phyloP scores from a whole-genome alignment of 176 grass and related monocot genomes.

The Zea luxurians region DNA sequence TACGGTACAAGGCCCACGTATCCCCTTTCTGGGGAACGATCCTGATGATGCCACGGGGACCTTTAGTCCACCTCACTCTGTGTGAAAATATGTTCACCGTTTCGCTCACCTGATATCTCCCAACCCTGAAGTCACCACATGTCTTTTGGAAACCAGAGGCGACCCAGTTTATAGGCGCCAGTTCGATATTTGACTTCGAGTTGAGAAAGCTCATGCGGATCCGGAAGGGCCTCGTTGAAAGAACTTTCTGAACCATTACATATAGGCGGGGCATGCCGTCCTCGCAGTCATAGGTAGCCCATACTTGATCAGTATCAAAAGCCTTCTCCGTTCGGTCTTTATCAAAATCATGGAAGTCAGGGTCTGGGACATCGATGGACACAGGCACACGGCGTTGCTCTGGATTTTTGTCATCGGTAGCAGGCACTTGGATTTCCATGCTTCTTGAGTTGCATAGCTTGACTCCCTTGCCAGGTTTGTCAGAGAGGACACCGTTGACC shows the following conservation, averaged over 20 bases:
- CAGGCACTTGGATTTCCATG: slow-evolving; percentile 31
- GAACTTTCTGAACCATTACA: slow-evolving; percentile 88
- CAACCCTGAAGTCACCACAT: slow-evolving; percentile 84
- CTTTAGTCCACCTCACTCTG: slow-evolving; percentile 89
- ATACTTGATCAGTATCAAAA: slow-evolving; percentile 87
- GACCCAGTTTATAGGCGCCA: slow-evolving; percentile 78
- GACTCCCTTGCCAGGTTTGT: slow-evolving; percentile 39
- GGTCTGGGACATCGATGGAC: slow-evolving; percentile 91
- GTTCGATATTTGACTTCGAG: slow-evolving; percentile 74
- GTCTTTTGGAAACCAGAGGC: slow-evolving; percentile 82
- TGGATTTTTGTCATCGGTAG: slow-evolving; percentile 39
- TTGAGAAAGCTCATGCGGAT: slow-evolving; percentile 84
- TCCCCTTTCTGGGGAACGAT: slow-evolving; percentile 91
- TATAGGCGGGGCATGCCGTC: slow-evolving; percentile 98
- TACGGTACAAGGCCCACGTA: slow-evolving; percentile 81
- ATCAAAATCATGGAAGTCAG: slow-evolving; percentile 96
- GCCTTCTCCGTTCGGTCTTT: slow-evolving; percentile 79
- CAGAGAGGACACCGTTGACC: slow-evolving; percentile 31
- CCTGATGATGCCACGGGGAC: slow-evolving; percentile 70
- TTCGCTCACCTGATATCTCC: slow-evolving; percentile 66
- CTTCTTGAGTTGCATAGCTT: slow-evolving; percentile 43
- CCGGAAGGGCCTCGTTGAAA: slow-evolving; percentile 77
- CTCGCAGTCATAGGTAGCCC: slow-evolving; percentile 91
- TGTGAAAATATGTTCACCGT: slow-evolving; percentile 95
- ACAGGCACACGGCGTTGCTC: slow-evolving; percentile 47